These are phyloP conservation scores for Kuraishia capsulata DNA, from an alignment of 805 yeast genomes.

Conservation along the genomic window DNA sequence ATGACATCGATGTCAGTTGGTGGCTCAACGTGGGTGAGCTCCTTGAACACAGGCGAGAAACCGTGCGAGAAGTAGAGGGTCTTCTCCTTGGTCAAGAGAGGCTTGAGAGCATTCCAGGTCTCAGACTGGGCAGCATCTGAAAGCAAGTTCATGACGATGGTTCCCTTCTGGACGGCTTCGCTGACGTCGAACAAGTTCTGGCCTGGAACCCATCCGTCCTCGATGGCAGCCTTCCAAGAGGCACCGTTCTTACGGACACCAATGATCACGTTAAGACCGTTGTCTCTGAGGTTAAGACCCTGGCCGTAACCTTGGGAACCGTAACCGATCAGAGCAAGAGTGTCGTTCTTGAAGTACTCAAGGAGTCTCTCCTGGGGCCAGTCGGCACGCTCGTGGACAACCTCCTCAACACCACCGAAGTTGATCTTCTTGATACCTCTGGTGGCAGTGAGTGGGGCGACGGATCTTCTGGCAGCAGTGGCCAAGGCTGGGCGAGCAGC, in stretches of 20 bases:
- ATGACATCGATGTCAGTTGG: slow-evolving; percentile 94
- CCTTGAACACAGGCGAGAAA: slow-evolving; percentile 98
- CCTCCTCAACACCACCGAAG: slow-evolving; percentile 92
- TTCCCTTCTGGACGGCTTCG: slow-evolving; percentile 90
- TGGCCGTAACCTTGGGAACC: slow-evolving; percentile 99
- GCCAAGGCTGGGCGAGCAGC: slow-evolving; percentile 36
- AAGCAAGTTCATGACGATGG: slow-evolving; percentile 93
- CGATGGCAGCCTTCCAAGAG: slow-evolving; percentile 98
- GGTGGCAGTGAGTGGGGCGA: slow-evolving; percentile 40
- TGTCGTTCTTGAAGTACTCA: slow-evolving; percentile 96
- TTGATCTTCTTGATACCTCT: slow-evolving; percentile 96
- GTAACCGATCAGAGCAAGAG: slow-evolving; percentile 96
- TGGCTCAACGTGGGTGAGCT: slow-evolving; percentile 91
- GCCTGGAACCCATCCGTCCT: slow-evolving; percentile 99
- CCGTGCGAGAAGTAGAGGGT: slow-evolving; percentile 99
- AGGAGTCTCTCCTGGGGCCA: slow-evolving; percentile 98
- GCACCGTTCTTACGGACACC: slow-evolving; percentile 99
- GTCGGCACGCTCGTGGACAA: slow-evolving; percentile 97
- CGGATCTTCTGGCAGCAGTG: slow-evolving; percentile 13
- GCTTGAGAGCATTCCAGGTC: slow-evolving; percentile 85
- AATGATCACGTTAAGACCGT: slow-evolving; percentile 92
- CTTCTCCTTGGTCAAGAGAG: slow-evolving; percentile 92
- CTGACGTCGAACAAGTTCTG: slow-evolving; percentile 91
- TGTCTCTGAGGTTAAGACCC: slow-evolving; percentile 98
- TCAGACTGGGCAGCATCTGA: slow-evolving; percentile 99